These are phyloP conservation scores for Metschnikowia arizonensis DNA, from an alignment of 805 yeast species.

Conservation along the genomic window DNA sequence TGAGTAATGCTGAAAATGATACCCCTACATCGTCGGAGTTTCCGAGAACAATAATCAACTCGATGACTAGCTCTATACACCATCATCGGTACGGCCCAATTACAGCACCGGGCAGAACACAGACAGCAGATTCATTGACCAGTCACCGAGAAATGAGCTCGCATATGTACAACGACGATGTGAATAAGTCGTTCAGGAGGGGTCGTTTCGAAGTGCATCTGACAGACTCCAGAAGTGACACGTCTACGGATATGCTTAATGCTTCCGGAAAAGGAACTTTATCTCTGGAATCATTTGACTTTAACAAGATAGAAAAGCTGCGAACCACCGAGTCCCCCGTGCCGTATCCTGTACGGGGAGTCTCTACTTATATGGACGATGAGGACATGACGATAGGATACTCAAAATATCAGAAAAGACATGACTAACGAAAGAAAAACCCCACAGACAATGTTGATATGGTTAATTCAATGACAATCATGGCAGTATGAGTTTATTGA, in stretches of 20 bases:
- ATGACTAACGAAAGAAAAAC: too few relatives aligned
- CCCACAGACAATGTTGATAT: too few relatives aligned
- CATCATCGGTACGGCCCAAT: slow-evolving; percentile 1
- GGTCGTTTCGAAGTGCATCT: slow-evolving; percentile 1
- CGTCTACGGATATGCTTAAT: slow-evolving; percentile 1
- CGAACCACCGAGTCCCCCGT: neutral
- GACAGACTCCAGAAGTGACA: slow-evolving; percentile 1
- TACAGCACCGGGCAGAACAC: neutral
- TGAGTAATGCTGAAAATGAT: neutral
- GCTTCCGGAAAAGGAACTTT: neutral
- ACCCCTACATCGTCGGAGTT: neutral
- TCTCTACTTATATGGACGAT: slow-evolving; percentile 13
- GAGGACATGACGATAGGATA: neutral
- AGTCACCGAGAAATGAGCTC: slow-evolving; percentile 3
- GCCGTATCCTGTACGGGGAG: slow-evolving; percentile 20
- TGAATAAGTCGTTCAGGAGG: neutral
- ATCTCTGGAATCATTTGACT: neutral
- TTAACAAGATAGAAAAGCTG: neutral
- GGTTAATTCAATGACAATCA: too few relatives aligned
- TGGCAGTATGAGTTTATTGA: too few relatives aligned
- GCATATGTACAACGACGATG: slow-evolving; percentile 2
- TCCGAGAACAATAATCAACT: neutral
- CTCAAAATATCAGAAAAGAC: too few relatives aligned
- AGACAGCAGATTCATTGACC: slow-evolving; percentile 3
- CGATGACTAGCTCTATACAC: neutral